Conservation (phyloP, 208 protist genomes). For the Wallacemonas rigidus region DNA sequence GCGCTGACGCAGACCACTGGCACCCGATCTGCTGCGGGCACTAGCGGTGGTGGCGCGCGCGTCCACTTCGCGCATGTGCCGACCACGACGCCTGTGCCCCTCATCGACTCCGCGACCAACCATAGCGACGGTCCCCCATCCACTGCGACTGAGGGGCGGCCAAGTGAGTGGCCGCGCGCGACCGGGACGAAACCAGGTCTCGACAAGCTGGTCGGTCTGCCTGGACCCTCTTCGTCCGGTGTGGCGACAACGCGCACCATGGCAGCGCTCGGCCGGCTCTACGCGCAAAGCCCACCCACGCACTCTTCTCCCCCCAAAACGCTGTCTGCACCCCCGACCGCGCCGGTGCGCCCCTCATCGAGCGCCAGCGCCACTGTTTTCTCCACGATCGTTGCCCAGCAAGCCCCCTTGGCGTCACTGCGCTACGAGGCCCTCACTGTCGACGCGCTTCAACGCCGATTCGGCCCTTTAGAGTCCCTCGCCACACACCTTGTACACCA, state of each 20-base stretch:
- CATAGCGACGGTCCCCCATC: too few relatives aligned
- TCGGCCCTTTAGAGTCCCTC: conserved; percentile 7
- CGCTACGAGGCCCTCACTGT: conserved; percentile 21
- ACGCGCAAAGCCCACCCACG: conserved; percentile 8
- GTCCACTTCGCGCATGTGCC: background rate
- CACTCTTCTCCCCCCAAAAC: background rate
- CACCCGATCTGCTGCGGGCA: too few relatives aligned
- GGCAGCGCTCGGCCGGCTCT: conserved; percentile 25
- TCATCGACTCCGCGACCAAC: too few relatives aligned
- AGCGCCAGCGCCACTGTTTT: background rate
- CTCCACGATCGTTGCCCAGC: background rate
- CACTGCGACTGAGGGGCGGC: too few relatives aligned
- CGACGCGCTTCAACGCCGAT: conserved; percentile 13
- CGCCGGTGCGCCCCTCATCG: background rate
- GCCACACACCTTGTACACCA: background rate
- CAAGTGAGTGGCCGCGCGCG: too few relatives aligned
- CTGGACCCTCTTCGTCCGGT: background rate
- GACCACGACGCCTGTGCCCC: background rate
- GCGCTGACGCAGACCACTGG: too few relatives aligned
- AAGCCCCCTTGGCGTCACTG: conserved; percentile 18
- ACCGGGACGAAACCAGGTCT: too few relatives aligned
- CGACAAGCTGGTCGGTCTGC: background rate
- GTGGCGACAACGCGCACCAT: conserved; percentile 26
- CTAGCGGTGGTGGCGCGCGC: background rate
- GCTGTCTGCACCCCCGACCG: background rate